Percentiles rank a stretch among this genome's conserved stretches.
Conservation (phyloP, 2,329 filamentous ascomycete genomes). For the Penicillium rolfsii region DNA sequence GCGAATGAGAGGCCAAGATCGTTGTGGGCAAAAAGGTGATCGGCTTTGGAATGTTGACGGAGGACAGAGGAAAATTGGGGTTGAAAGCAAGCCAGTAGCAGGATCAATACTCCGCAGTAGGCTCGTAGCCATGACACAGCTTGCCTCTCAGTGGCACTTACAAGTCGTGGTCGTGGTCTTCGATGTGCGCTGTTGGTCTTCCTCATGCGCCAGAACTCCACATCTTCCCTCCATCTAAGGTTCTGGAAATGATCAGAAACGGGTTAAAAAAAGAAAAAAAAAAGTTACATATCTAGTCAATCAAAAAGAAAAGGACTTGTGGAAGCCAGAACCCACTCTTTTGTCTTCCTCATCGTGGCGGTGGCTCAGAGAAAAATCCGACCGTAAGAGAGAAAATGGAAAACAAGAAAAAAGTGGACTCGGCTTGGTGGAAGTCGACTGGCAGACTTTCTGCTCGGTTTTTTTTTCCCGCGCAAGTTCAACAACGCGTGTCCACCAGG, state of each 20-base stretch:
- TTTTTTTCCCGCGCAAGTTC: not conserved
- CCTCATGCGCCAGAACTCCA: constrained; percentile 7
- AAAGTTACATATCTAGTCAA: not conserved
- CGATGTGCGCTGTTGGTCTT: not conserved
- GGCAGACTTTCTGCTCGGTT: not conserved
- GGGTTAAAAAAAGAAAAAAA: not conserved
- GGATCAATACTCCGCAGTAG: not conserved
- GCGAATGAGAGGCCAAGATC: not conserved
- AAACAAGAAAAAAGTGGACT: constrained; percentile 14
- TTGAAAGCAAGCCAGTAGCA: not conserved
- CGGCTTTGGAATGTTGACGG: constrained; percentile 2
- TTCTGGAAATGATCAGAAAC: constrained; percentile 29
- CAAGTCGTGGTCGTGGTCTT: not conserved
- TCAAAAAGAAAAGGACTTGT: constrained; percentile 3
- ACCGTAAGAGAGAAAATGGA: not conserved
- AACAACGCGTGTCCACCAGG: constrained; percentile 2
- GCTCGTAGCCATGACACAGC: constrained; percentile 4
- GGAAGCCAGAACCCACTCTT: not conserved
- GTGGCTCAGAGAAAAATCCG: constrained; percentile 25
- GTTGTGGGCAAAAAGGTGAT: constrained; percentile 6
- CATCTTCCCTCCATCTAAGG: constrained; percentile 27
- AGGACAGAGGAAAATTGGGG: not conserved
- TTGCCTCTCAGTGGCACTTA: not conserved
- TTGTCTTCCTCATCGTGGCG: constrained; percentile 26
- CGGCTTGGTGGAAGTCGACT: not conserved